These are phyloP conservation scores for Aspergillus sclerotioniger DNA, from an alignment of 495 filamentous ascomycete genomes.

Conservation along the genomic window DNA sequence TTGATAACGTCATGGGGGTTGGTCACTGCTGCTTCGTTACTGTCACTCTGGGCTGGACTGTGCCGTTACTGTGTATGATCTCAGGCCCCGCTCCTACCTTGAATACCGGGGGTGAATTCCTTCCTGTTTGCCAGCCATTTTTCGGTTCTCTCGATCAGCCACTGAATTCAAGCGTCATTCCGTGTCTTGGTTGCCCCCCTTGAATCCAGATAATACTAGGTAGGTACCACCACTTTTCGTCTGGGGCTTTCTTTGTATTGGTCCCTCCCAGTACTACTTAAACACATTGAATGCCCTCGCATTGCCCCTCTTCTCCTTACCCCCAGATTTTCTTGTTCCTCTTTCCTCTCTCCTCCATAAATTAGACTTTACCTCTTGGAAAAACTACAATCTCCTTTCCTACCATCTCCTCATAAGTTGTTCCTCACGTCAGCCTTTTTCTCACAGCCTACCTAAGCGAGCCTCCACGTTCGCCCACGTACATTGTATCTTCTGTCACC, in stretches of 20 bases:
- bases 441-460: background rate
- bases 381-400: background rate
- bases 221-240: background rate
- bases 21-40: background rate
- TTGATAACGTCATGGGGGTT: background rate
- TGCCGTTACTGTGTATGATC: background rate
- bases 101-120: background rate
- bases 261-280: background rate
- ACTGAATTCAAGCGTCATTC: no score
- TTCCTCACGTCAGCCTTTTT: background rate
- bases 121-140: background rate
- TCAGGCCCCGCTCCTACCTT: no score
- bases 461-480: no score
- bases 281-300: background rate
- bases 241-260: background rate
- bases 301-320: background rate
- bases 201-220: no score
- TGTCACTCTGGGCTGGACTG: background rate
- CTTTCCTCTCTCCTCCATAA: background rate
- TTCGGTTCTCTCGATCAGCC: background rate
- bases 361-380: background rate
- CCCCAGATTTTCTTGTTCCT: background rate
- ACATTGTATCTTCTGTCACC: no score
- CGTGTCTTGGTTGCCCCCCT: no score
- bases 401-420: background rate